These are phyloP conservation scores for Karstenula rhodostoma DNA, from an alignment of 2,329 filamentous ascomycete species.

Conservation along the genomic window DNA sequence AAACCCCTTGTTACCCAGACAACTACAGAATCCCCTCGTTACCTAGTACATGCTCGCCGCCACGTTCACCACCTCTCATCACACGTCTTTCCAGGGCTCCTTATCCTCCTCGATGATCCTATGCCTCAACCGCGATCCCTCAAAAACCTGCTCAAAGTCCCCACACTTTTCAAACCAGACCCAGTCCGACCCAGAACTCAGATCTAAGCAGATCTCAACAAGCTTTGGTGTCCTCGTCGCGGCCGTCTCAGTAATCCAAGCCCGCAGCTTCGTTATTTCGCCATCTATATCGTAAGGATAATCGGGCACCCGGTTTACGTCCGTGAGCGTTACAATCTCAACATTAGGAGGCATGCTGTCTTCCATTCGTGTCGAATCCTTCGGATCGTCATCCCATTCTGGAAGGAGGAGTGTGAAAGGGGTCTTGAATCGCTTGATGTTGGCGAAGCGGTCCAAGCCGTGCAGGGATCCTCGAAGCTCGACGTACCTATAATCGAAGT, in stretches of 20 bases:
- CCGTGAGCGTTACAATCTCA: conserved; percentile 9
- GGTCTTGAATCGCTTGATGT: conserved; percentile 8
- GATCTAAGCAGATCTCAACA: conserved; percentile 6
- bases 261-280: not conserved
- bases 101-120: conserved; percentile 5
- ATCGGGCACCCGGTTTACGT: not conserved
- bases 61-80: not conserved
- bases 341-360: conserved; percentile 16
- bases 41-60: not conserved
- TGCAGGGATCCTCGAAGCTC: not conserved
- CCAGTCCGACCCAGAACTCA: not conserved
- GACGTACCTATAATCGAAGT: not conserved
- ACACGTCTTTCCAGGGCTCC: conserved; percentile 9
- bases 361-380: conserved; percentile 2
- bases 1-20: not conserved
- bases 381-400: conserved; percentile 1
- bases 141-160: conserved; percentile 1
- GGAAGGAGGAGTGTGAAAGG: conserved; percentile 6
- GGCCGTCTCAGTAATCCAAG: not conserved
- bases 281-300: not conserved
- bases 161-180: not conserved
- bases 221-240: conserved; percentile 7
- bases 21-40: not conserved
- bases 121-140: conserved; percentile 4
- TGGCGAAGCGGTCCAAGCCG: conserved; percentile 3